Conservation (phyloP, 2,329 filamentous ascomycete species). For the Phialophora tarda region DNA sequence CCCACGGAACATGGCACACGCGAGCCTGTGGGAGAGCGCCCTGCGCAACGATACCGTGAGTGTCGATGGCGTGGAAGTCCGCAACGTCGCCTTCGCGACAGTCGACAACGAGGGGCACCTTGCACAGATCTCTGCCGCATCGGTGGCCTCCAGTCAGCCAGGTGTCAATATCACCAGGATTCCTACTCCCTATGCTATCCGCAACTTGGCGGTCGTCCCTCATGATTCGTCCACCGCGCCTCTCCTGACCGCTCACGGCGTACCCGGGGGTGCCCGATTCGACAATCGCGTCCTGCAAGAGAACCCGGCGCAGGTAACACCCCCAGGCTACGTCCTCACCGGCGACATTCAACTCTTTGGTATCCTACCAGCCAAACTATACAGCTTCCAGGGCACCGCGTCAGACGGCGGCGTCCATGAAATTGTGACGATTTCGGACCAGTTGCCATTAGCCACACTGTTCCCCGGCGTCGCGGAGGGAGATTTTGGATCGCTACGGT, state of each 20-base stretch:
- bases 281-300: not conserved
- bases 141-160: not conserved
- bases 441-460: not conserved
- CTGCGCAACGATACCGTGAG: not conserved
- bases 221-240: not conserved
- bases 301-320: not conserved
- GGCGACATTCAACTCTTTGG: constrained; percentile 6
- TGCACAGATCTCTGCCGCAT: constrained; percentile 1
- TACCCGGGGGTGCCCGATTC: not conserved
- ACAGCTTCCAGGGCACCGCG: constrained; percentile 1
- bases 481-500: not conserved
- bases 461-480: not conserved
- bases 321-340: not conserved
- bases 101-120: constrained; percentile 4
- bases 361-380: not conserved
- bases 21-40: constrained; percentile 1
- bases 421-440: constrained; percentile 3
- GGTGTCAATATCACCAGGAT: constrained; percentile 3
- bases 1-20: constrained; percentile 6
- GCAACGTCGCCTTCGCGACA: constrained; percentile 2
- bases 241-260: not conserved
- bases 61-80: not conserved
- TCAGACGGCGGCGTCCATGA: constrained; percentile 6
- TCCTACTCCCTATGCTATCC: not conserved
- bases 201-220: not conserved